These are phyloP conservation scores for Leccinum subatratum DNA, from an alignment of 1,284 basidiomycete genomes.

Conservation along the genomic window DNA sequence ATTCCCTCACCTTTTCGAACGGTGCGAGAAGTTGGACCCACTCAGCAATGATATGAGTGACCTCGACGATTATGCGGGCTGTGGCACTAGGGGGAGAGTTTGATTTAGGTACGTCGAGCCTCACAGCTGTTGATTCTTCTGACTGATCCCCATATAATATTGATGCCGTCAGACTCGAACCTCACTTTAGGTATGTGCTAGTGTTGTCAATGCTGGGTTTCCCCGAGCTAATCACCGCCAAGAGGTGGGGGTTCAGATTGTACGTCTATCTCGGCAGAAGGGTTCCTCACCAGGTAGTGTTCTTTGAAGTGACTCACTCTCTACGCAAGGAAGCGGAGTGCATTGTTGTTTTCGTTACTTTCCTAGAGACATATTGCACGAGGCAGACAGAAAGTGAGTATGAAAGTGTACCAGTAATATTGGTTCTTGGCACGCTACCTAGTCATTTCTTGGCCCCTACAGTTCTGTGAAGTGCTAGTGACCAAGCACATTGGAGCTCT, in stretches of 20 bases:
- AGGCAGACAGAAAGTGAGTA: too few relatives aligned
- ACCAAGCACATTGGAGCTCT: slow-evolving; percentile 81
- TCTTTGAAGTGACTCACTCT: slow-evolving; percentile 97
- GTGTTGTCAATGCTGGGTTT: neutral
- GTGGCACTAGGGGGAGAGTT: slow-evolving; percentile 71
- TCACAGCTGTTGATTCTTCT: slow-evolving; percentile 69
- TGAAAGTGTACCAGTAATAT: too few relatives aligned
- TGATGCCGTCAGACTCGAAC: slow-evolving; percentile 49
- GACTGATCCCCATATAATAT: slow-evolving; percentile 53
- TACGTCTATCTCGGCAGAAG: slow-evolving; percentile 69
- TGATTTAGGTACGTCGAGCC: slow-evolving; percentile 82
- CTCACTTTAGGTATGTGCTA: slow-evolving; percentile 62
- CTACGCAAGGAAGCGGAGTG: slow-evolving; percentile 77
- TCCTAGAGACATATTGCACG: slow-evolving; percentile 65
- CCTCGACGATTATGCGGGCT: slow-evolving; percentile 47
- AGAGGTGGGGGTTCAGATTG: slow-evolving; percentile 76
- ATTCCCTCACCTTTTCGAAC: slow-evolving; percentile 39
- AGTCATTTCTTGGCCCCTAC: too few relatives aligned
- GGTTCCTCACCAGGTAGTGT: slow-evolving; percentile 73
- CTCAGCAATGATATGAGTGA: slow-evolving; percentile 61
- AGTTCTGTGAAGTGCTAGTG: slow-evolving; percentile 78
- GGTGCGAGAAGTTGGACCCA: slow-evolving; percentile 38
- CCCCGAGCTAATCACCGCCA: slow-evolving; percentile 9
- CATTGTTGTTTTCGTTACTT: slow-evolving; percentile 76
- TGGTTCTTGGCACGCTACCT: too few relatives aligned